phyloP scores from a whole-genome alignment of 352 stramenopile species.

The Peronospora farinosa region DNA sequence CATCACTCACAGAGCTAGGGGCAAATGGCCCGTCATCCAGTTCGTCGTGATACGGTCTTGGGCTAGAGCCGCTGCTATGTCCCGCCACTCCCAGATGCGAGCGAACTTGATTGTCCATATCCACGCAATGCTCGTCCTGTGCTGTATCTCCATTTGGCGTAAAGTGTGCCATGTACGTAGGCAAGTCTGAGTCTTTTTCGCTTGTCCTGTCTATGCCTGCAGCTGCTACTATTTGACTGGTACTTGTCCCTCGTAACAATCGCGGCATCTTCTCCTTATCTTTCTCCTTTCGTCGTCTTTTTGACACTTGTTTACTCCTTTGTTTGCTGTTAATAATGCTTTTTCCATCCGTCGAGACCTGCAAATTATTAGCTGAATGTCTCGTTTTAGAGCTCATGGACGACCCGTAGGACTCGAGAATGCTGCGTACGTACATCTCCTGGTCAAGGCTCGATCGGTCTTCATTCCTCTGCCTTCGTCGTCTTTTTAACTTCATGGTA shows the following conservation, averaged over 20 bases:
- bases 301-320: slow-evolving; percentile 7
- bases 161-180: slow-evolving; percentile 28
- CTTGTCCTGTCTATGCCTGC: slow-evolving; percentile 4
- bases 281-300: slow-evolving; percentile 8
- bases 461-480: slow-evolving; percentile 14
- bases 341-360: slow-evolving; percentile 21
- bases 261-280: slow-evolving; percentile 1
- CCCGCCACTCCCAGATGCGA: slow-evolving; percentile 11
- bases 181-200: slow-evolving; percentile 9
- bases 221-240: background rate
- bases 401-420: slow-evolving; percentile 71
- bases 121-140: slow-evolving; percentile 19
- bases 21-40: slow-evolving; percentile 17
- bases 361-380: slow-evolving; percentile 31
- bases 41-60: slow-evolving; percentile 9
- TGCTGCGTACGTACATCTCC: slow-evolving; percentile 64
- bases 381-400: slow-evolving; percentile 52
- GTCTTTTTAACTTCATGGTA: slow-evolving; percentile 22
- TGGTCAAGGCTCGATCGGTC: slow-evolving; percentile 37
- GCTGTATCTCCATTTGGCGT: slow-evolving; percentile 18
- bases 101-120: slow-evolving; percentile 20
- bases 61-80: slow-evolving; percentile 13
- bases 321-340: slow-evolving; percentile 18
- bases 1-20: slow-evolving; percentile 22
- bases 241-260: background rate